Conservation (phyloP, 148 eudicot genomes). For the Rhododendron mucronatum region DNA sequence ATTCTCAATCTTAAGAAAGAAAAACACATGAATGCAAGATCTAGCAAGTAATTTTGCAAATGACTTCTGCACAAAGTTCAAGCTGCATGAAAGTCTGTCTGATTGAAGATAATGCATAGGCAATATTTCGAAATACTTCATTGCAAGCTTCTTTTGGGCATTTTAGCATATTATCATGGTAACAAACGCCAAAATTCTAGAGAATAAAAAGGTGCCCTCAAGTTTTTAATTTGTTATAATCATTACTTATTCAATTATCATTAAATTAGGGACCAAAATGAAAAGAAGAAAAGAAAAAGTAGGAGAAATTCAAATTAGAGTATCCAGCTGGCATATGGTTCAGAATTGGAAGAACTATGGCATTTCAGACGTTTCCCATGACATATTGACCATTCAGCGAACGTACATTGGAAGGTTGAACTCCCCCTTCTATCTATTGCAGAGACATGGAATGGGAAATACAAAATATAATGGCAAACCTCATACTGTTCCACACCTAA, state of each 20-base stretch:
- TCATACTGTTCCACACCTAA: not conserved
- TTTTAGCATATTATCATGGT: not conserved
- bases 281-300: not conserved
- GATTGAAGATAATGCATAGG: not conserved
- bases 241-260: not conserved
- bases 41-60: not conserved
- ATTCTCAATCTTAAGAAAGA: not conserved
- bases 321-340: not conserved
- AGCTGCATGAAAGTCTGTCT: not conserved
- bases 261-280: not conserved
- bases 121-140: not conserved
- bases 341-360: not conserved
- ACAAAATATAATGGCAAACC: not conserved
- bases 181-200: not conserved
- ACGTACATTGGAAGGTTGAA: not conserved
- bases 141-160: not conserved
- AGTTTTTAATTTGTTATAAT: not conserved
- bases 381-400: not conserved
- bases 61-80: not conserved
- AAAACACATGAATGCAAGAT: not conserved
- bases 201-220: not conserved
- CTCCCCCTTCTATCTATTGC: not conserved
- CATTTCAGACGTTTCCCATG: not conserved
- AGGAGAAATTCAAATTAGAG: not conserved
- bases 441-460: not conserved